phyloP scores from a whole-genome alignment of 495 filamentous ascomycete species.

The Aspergillus sclerotioniger region DNA sequence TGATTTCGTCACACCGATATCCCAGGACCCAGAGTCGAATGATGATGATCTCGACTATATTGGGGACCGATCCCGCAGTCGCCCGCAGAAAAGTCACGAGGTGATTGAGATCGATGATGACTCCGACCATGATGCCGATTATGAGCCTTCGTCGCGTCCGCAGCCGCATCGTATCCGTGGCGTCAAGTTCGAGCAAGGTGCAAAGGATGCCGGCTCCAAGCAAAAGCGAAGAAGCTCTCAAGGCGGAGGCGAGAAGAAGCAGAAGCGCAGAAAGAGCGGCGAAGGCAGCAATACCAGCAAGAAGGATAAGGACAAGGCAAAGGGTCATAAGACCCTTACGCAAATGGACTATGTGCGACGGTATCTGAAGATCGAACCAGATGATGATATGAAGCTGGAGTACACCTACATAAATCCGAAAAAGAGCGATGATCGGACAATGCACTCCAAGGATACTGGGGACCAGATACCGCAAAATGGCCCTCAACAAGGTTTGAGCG shows the following conservation, averaged over 20 bases:
- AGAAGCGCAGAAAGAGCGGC: constrained; percentile 21
- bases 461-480: not conserved
- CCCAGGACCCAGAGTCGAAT: constrained; percentile 18
- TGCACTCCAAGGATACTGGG: not conserved
- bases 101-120: constrained; percentile 30
- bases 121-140: constrained; percentile 27
- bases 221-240: constrained; percentile 11
- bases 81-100: constrained; percentile 10
- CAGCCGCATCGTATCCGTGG: constrained; percentile 15
- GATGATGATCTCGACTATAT: constrained; percentile 38
- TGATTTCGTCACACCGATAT: constrained; percentile 35
- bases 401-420: constrained; percentile 30
- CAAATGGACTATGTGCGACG: constrained; percentile 49
- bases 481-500: constrained; percentile 10
- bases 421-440: constrained; percentile 1
- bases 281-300: constrained; percentile 20
- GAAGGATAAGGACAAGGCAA: constrained; percentile 26
- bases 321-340: constrained; percentile 43
- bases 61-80: constrained; percentile 7
- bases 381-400: constrained; percentile 39
- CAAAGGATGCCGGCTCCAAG: constrained; percentile 11
- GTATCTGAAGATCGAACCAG: constrained; percentile 37
- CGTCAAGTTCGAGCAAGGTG: constrained; percentile 22
- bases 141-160: constrained; percentile 17
- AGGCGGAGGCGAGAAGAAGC: not conserved